Conservation (phyloP, 345 rosid genomes). For the Sonneratia alba region DNA sequence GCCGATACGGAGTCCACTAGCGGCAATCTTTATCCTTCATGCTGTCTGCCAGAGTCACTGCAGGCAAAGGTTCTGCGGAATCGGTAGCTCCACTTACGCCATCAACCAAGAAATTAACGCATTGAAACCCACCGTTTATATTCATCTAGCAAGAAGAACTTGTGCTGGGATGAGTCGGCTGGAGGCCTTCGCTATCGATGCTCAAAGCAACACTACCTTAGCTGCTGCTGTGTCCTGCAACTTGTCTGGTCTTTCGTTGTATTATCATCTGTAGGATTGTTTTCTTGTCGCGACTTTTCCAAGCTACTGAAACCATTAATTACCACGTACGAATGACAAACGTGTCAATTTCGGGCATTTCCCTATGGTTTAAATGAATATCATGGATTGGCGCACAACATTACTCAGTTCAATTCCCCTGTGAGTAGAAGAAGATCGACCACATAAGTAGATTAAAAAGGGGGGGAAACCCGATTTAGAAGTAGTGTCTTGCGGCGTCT, state of each 20-base stretch:
- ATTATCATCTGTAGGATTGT: neutral
- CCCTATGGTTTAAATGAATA: too few relatives aligned
- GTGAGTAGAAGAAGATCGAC: too few relatives aligned
- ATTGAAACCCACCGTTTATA: neutral
- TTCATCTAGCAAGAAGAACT: neutral
- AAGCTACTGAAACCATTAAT: neutral
- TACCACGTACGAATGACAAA: too few relatives aligned
- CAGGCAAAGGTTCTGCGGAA: neutral
- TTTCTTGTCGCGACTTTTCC: neutral
- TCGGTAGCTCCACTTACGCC: neutral
- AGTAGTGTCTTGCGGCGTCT: too few relatives aligned
- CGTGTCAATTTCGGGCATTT: too few relatives aligned
- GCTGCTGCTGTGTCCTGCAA: neutral
- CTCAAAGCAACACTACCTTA: neutral
- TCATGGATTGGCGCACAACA: neutral
- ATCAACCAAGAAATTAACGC: neutral
- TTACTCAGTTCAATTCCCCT: too few relatives aligned
- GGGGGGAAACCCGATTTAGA: too few relatives aligned
- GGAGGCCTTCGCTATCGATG: neutral
- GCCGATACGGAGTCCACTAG: slow-evolving; percentile 31
- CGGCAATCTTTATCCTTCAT: slow-evolving; percentile 12
- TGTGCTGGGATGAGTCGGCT: neutral
- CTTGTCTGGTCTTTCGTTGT: neutral
- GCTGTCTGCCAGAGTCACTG: neutral
- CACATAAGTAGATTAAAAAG: too few relatives aligned